These are phyloP conservation scores for Decorospora gaudefroyi DNA, from an alignment of 2,329 filamentous ascomycete species.

Conservation along the genomic window DNA sequence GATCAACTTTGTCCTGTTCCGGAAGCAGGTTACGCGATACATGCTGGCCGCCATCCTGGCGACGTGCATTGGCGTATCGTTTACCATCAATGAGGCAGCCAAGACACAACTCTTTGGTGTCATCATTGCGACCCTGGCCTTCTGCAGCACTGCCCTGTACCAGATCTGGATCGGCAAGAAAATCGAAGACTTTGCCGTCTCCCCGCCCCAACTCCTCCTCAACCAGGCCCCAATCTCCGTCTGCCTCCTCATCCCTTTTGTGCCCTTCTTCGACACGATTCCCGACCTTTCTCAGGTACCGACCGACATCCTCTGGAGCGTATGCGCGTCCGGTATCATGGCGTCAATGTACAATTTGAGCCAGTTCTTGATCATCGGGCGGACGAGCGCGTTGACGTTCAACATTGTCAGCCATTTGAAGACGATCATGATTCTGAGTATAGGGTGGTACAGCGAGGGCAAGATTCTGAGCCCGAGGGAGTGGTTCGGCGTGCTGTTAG, in stretches of 20 bases:
- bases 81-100: slow-evolving; percentile 51
- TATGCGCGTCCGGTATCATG: slow-evolving; percentile 51
- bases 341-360: slow-evolving; percentile 50
- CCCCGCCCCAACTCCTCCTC: slow-evolving; percentile 52
- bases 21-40: slow-evolving; percentile 49
- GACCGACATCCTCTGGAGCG: slow-evolving; percentile 47
- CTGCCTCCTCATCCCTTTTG: slow-evolving; percentile 50
- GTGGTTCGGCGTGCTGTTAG: slow-evolving; percentile 51
- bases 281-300: slow-evolving; percentile 47
- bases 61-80: slow-evolving; percentile 52
- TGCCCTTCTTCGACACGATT: slow-evolving; percentile 52
- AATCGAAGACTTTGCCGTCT: slow-evolving; percentile 53
- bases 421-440: slow-evolving; percentile 53
- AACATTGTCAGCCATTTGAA: slow-evolving; percentile 52
- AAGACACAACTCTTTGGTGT: slow-evolving; percentile 50
- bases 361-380: slow-evolving; percentile 51
- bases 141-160: slow-evolving; percentile 53
- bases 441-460: slow-evolving; percentile 54
- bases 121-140: slow-evolving; percentile 51
- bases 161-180: slow-evolving; percentile 58
- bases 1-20: slow-evolving; percentile 53
- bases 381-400: slow-evolving; percentile 48
- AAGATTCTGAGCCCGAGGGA: slow-evolving; percentile 49
- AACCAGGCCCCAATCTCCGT: slow-evolving; percentile 55
- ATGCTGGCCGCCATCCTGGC: slow-evolving; percentile 50